phyloP scores from a whole-genome alignment of 164 flowering plant genomes.

The Platanus orientalis region DNA sequence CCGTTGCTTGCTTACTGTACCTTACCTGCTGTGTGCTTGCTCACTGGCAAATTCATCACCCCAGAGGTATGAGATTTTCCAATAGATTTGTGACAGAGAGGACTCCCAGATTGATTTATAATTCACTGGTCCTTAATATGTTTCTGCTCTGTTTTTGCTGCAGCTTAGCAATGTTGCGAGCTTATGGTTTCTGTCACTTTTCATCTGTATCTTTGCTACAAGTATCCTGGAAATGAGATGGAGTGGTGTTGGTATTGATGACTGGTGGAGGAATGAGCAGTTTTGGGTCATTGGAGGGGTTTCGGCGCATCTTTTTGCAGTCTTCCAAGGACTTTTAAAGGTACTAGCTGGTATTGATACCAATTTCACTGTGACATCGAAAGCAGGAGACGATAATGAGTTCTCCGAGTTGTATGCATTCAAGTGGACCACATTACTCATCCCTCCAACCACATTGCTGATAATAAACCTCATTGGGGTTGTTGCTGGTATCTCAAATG shows the following conservation, averaged over 20 bases:
- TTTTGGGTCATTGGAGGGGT: no score
- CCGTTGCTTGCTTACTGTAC: conserved; percentile 66
- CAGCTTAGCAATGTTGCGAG: conserved; percentile 64
- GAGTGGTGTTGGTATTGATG: conserved; percentile 71
- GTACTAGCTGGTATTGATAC: conserved; percentile 63
- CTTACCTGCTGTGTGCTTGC: conserved; percentile 64
- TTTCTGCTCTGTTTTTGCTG: conserved; percentile 18
- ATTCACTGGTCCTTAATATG: background rate
- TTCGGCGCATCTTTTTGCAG: conserved; percentile 61
- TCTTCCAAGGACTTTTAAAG: conserved; percentile 59
- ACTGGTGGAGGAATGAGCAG: conserved; percentile 78
- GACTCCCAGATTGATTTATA: background rate
- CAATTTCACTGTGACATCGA: conserved; percentile 60
- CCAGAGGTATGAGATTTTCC: conserved; percentile 71
- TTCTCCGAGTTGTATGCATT: conserved; percentile 54
- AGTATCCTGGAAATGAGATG: conserved; percentile 62
- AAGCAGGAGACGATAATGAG: conserved; percentile 49
- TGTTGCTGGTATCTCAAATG: conserved; percentile 61
- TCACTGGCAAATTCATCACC: conserved; percentile 63
- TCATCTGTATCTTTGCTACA: conserved; percentile 55
- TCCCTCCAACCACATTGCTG: conserved; percentile 59
- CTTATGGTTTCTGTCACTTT: conserved; percentile 57
- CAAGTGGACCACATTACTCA: conserved; percentile 64
- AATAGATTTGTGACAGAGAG: conserved; percentile 1
- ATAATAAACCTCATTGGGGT: conserved; percentile 56